Base-by-base conservation (phyloP, 345 rosid species). In the Excoecaria cochinchinensis region DNA sequence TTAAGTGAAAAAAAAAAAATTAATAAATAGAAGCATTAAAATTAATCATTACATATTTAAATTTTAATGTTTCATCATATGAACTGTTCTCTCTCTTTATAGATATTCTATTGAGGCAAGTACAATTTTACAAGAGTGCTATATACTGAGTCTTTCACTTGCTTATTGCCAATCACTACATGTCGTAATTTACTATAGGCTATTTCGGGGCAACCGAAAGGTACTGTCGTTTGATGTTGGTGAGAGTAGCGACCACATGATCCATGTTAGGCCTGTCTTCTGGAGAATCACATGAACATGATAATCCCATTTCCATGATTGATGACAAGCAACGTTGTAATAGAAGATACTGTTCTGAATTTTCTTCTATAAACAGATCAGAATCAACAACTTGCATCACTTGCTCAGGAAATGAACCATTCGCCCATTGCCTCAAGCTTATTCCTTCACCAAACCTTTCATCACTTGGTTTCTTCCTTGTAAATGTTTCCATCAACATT, bases 341-440 rank as follows among this genome's bases (percentile, higher is more conserved):
- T 6, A 22, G 31, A 12, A 56, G 25, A 21, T 19, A 17, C 10
- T 56, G 2, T 19, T 24, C 17, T 11, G 16, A 60, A 24, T 56
- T 56, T 56, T 56, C 25, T 5, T 63, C 64, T 47, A 8, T 16
- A 4, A 72, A 40, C 51, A 82, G 62, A 63, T 52, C 31, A 36
- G 66, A 14, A 62, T 79, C 83, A 38, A 11, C 69, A 3, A 67
- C 14, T 47, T 76, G 17, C 11, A 5, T 14, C 5, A 53, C 46
- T 24, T 25, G 55, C 15, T 72, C 21, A 8, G 70, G 48, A 12
- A 76, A 67, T 9, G n/a, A 70, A 25, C 55, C 46, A 2, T 25
- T 21, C 3, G 76, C 80, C 76, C 79, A 77, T 2, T 17, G 3
- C 67, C 25, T 80, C 58, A 76, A 61, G 71, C 71, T 80, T 66